These are phyloP conservation scores for Aspergillus mulundensis DNA, from an alignment of 495 filamentous ascomycete species.

Conservation along the genomic window DNA sequence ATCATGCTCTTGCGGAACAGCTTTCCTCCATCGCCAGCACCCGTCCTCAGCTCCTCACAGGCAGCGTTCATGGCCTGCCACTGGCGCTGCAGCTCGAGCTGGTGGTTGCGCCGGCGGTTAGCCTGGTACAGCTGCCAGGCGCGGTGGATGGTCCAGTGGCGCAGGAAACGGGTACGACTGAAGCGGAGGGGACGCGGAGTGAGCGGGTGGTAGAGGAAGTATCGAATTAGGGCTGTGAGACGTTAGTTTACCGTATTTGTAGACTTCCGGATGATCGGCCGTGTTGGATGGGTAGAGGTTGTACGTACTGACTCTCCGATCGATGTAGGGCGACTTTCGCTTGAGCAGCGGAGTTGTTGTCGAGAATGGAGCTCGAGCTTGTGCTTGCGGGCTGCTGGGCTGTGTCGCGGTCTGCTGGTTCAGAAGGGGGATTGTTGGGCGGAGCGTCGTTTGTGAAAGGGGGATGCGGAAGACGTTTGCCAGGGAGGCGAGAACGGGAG, in stretches of 20 bases:
- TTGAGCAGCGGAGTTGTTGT: conserved; percentile 38
- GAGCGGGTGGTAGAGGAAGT: conserved; percentile 59
- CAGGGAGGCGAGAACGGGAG: conserved; percentile 41
- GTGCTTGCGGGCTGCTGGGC: conserved; percentile 26
- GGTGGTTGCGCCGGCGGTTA: conserved; percentile 54
- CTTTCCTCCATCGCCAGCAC: conserved; percentile 68
- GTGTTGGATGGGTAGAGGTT: not conserved
- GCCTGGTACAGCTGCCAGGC: conserved; percentile 76
- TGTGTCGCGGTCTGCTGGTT: conserved; percentile 2
- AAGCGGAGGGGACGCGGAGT: conserved; percentile 78
- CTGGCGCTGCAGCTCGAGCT: conserved; percentile 64
- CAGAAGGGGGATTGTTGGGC: conserved; percentile 24
- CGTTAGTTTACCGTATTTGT: not conserved
- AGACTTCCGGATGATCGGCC: not conserved
- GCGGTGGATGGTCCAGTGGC: conserved; percentile 99
- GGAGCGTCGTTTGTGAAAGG: conserved; percentile 28
- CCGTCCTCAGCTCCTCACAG: conserved; percentile 74
- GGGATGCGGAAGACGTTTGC: conserved; percentile 44
- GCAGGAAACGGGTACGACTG: conserved; percentile 79
- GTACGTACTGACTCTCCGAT: conserved; percentile 45
- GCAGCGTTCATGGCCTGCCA: conserved; percentile 75
- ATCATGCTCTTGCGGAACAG: conserved; percentile 80
- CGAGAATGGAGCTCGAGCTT: conserved; percentile 31
- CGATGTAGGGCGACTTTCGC: conserved; percentile 32
- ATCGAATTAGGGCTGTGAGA: conserved; percentile 52